Evolutionary conservation across 2,329 filamentous ascomycete species (phyloP).

Genomic region (Massarina eburnea): DNA sequence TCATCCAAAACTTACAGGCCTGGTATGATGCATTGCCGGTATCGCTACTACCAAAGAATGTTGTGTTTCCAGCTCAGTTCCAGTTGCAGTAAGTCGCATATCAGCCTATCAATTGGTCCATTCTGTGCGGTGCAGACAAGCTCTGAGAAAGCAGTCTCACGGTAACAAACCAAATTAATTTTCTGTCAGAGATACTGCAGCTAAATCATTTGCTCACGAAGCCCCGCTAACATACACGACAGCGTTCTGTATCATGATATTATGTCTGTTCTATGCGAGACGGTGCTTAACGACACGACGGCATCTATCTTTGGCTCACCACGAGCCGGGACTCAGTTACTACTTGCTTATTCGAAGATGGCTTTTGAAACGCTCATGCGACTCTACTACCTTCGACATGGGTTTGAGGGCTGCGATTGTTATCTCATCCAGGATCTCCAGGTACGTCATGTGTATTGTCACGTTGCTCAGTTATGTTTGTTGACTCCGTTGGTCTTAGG

Average conservation of each 20-base stretch:
- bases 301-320: background rate
- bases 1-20: background rate
- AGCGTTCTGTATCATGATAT: slow-evolving; percentile 1
- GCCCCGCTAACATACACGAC: background rate
- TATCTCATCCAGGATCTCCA: background rate
- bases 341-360: background rate
- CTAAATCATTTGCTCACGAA: too few relatives aligned
- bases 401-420: background rate
- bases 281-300: background rate
- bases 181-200: too few relatives aligned
- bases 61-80: slow-evolving; percentile 5
- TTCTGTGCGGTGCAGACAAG: too few relatives aligned
- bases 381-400: slow-evolving; percentile 5
- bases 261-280: background rate
- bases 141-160: too few relatives aligned
- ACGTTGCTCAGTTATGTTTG: too few relatives aligned
- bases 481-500: too few relatives aligned
- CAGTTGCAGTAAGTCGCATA: slow-evolving; percentile 1
- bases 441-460: background rate
- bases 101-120: background rate
- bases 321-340: background rate
- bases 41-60: background rate
- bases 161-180: too few relatives aligned
- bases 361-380: slow-evolving; percentile 1
- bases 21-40: background rate